Evolutionary conservation across 108 stramenopile species (phyloP).

Genomic region (Poteriospumella lacustris): DNA sequence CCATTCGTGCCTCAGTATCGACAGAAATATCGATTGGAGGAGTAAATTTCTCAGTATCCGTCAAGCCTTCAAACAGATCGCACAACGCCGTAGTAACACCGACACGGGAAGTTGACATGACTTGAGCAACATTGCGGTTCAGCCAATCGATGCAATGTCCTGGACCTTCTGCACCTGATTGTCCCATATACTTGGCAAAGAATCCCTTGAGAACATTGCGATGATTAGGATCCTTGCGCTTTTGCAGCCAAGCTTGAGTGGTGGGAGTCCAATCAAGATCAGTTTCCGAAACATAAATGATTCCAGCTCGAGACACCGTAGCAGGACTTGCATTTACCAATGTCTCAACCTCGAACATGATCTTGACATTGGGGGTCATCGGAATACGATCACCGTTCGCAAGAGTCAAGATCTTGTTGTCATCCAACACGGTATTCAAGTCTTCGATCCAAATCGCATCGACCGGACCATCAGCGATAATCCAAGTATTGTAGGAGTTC

Average conservation of each 20-base stretch:
- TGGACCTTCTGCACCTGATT: constrained; percentile 45
- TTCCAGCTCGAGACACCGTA: constrained; percentile 80
- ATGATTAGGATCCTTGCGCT: constrained; percentile 53
- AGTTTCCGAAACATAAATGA: constrained; percentile 78
- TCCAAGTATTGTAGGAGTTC: constrained; percentile 78
- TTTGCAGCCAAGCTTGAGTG: constrained; percentile 68
- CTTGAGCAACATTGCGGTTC: constrained; percentile 57
- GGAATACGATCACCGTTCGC: constrained; percentile 84
- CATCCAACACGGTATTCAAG: constrained; percentile 82
- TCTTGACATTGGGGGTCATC: constrained; percentile 76
- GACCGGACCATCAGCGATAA: constrained; percentile 82
- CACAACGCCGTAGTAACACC: constrained; percentile 64
- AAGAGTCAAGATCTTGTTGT: constrained; percentile 75
- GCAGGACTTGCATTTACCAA: constrained; percentile 79
- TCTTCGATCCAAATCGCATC: constrained; percentile 90
- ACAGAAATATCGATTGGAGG: too few species aligned
- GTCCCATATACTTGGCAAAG: constrained; percentile 64
- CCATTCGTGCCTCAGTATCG: constrained; percentile 34
- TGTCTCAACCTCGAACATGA: constrained; percentile 77
- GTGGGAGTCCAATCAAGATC: constrained; percentile 79
- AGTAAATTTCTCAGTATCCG: constrained; percentile 16
- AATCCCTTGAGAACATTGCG: constrained; percentile 57
- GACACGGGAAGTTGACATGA: constrained; percentile 67
- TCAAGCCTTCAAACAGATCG: constrained; percentile 65
- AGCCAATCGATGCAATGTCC: constrained; percentile 68